Evolutionary conservation across 768 basidiomycete genomes (phyloP), one percentile per base, ranked within the genome.

Genomic region (Tubosaeta sp.): DNA sequence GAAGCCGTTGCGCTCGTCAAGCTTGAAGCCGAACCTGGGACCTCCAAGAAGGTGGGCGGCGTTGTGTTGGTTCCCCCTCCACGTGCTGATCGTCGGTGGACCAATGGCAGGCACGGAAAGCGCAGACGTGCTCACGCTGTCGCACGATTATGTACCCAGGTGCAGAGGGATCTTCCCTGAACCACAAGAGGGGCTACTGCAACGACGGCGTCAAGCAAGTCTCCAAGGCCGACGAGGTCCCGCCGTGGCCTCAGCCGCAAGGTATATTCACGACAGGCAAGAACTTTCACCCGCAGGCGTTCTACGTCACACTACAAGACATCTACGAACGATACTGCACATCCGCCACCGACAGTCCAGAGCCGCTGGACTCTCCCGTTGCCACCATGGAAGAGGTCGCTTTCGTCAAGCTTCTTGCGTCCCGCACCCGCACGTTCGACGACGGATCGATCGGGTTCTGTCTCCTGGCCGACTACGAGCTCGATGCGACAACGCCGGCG

Each of bases 121-220:
- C 43, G 0, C 43, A 33, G 12, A 50, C 37, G 0, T 46, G 43
- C 25, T 39, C 38, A 1, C 14, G 19, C 29, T 50, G 47, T 26
- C 38, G n/a, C 17, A 54, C 48, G 12, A 54, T 54, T 29, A 50
- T 54, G 25, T 50, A 54, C n/a, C 48, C 43, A 1, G 37, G 43
- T 3, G 33, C 31, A 5, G 37, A 46, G 25, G 43, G 19, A 4
- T 45, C 35, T 26, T 50, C 19, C 32, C 2, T 46, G 17, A 22
- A 25, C 22, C 39, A 31, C 43, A 44, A 17, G 44, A 55, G 34
- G 45, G 51, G 14, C 6, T 39, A 48, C 37, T 39, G 37, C 25
- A 29, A 38, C 19, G 47, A 48, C 27, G 47, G 37, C 22, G n/a
- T 48, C 37, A 31, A 22, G 43, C 43, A 43, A 14, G 38, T 48